Evolutionary conservation across 345 rosid genomes (phyloP).

Genomic region (Laguncularia racemosa): DNA sequence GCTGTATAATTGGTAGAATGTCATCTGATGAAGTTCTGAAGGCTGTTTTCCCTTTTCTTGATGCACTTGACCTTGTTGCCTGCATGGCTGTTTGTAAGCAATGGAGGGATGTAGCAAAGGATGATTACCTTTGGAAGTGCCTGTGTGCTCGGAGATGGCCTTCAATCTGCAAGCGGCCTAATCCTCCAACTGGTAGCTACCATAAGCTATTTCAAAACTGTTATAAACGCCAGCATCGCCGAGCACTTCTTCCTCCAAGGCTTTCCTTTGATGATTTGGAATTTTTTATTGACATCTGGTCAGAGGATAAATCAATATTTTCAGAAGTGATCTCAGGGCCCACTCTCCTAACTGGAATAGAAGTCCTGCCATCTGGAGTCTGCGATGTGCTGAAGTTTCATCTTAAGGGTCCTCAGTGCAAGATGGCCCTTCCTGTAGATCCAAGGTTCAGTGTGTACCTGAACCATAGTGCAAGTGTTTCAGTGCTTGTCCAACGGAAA

Average conservation of each 20-base stretch:
- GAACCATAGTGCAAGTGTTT: slow-evolving; percentile 51
- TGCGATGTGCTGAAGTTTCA: slow-evolving; percentile 38
- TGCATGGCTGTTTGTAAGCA: slow-evolving; percentile 76
- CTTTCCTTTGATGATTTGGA: slow-evolving; percentile 71
- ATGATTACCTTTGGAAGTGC: slow-evolving; percentile 94
- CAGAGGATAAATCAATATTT: slow-evolving; percentile 55
- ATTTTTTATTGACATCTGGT: slow-evolving; percentile 84
- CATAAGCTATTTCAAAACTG: slow-evolving; percentile 61
- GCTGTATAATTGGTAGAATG: slow-evolving; percentile 30
- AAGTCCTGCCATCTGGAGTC: slow-evolving; percentile 36
- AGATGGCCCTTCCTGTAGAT: slow-evolving; percentile 72
- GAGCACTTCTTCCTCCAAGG: slow-evolving; percentile 57
- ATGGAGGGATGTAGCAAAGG: slow-evolving; percentile 72
- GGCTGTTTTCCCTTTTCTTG: slow-evolving; percentile 73
- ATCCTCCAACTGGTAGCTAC: slow-evolving; percentile 57
- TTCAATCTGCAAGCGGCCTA: slow-evolving; percentile 65
- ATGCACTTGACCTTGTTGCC: slow-evolving; percentile 65
- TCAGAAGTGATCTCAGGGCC: slow-evolving; percentile 75
- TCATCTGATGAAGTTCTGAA: slow-evolving; percentile 57
- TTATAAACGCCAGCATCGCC: slow-evolving; percentile 39
- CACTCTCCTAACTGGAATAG: slow-evolving; percentile 50
- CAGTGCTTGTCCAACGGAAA: slow-evolving; percentile 66
- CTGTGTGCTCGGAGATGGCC: slow-evolving; percentile 89
- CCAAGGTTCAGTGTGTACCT: slow-evolving; percentile 55
- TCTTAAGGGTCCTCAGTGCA: slow-evolving; percentile 46